Base-by-base conservation (phyloP, 441 rosid genomes). In the Syzygium syzygioides region DNA sequence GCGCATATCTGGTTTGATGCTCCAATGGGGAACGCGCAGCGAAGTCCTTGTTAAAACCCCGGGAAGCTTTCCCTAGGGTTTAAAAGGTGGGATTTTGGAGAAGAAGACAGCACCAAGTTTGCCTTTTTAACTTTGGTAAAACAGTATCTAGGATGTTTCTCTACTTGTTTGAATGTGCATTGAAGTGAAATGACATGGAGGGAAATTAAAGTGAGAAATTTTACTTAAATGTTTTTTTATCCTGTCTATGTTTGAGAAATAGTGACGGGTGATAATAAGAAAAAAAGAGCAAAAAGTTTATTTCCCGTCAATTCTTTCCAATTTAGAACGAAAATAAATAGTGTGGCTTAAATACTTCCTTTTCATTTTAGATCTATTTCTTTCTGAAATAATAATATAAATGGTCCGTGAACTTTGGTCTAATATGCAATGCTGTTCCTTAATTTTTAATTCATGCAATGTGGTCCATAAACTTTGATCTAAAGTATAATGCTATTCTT, bases 1-100 rank as follows among this genome's bases (percentile, higher is more conserved):
- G 89, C 91, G 93, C 95, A 94, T 94, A 6, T 76, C 83, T 76
- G 83, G 53, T 41, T 76, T 14, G 52, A 76, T 14, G 83, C 83
- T 76, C 83, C 83, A 13, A 41, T 76, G 53, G 83, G 52, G 52
- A 6, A 23, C 3, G 53, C 0, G 83, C 83, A 6, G 83, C 25
- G n/a, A 41, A 23, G 83, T 10, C n/a, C 52, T 41, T 45, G 48
- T 45, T 23, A 12, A 76, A 41, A 23, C 83, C 83, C 83, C 83
- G 83, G 83, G 52, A 76, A 76, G 83, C 52, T 25, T 25, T 76
- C 45, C 76, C 76, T 76, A 76, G 83, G 83, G 83, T 76, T 76
- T 41, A 76, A 76, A 41, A 37, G 17, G n/a, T 76, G 52, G 52
- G 83, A 9, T 23, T 37, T 23, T 41, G 50, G 15, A 41, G 83